Evolutionary conservation across 2,329 filamentous ascomycete genomes (phyloP).

Genomic region (Trichoderma aggressivum): DNA sequence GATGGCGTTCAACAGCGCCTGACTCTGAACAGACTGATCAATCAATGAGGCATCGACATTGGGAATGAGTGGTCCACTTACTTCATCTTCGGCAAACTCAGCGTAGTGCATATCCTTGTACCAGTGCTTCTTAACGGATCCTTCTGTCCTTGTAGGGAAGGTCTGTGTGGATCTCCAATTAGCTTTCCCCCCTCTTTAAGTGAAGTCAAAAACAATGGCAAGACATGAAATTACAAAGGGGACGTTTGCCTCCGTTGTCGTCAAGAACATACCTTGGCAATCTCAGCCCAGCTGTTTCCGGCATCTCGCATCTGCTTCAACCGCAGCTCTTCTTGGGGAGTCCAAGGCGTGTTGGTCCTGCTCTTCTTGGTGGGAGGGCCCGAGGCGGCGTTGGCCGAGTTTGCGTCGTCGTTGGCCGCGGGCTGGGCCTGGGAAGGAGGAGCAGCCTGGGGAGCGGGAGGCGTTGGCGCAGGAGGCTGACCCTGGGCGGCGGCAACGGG

Average conservation of each 20-base stretch:
- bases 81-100: slow-evolving; percentile 96
- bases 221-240: neutral
- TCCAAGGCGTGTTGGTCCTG: slow-evolving; percentile 98
- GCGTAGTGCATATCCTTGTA: slow-evolving; percentile 99
- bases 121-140: slow-evolving; percentile 99
- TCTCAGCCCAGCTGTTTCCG: slow-evolving; percentile 94
- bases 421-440: slow-evolving; percentile 28
- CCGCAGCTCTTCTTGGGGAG: slow-evolving; percentile 84
- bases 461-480: slow-evolving; percentile 31
- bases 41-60: slow-evolving; percentile 14
- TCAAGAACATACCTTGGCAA: slow-evolving; percentile 79
- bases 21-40: slow-evolving; percentile 50
- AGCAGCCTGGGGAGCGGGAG: slow-evolving; percentile 31
- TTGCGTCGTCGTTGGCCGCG: slow-evolving; percentile 31
- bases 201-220: neutral
- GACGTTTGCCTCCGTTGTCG: neutral
- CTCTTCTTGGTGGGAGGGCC: slow-evolving; percentile 79
- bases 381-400: slow-evolving; percentile 28
- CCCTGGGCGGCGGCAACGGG: slow-evolving; percentile 33
- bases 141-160: slow-evolving; percentile 90
- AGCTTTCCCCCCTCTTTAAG: neutral
- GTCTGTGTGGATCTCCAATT: slow-evolving; percentile 50
- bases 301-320: slow-evolving; percentile 92
- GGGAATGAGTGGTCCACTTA: slow-evolving; percentile 42
- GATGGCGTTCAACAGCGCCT: slow-evolving; percentile 83